phyloP scores from a whole-genome alignment of 129 eudicot genomes.

The Arctium lappa region DNA sequence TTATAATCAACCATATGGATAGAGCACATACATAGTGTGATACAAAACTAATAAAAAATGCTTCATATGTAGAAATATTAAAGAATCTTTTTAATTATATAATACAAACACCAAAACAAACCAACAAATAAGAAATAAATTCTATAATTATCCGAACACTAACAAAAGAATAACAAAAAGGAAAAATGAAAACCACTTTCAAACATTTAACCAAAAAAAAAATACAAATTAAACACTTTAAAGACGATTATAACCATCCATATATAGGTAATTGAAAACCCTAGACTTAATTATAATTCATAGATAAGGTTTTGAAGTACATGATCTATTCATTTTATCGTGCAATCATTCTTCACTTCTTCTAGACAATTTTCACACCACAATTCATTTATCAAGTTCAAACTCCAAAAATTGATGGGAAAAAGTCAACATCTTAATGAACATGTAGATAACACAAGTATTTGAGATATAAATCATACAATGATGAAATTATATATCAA shows the following conservation, averaged over 20 bases:
- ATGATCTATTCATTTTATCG: not conserved
- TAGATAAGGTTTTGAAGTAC: not conserved
- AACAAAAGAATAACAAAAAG: not conserved
- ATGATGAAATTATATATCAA: too few species aligned
- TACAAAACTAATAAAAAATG: not conserved
- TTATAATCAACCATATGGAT: too few species aligned
- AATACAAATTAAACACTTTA: not conserved
- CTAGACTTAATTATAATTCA: not conserved
- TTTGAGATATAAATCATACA: too few species aligned
- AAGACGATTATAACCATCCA: not conserved
- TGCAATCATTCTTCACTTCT: not conserved
- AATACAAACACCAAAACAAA: not conserved
- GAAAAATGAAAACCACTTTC: not conserved
- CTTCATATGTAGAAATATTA: too few species aligned
- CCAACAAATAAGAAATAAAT: not conserved
- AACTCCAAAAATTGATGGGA: not conserved
- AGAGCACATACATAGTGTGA: not conserved
- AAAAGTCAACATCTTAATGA: not conserved
- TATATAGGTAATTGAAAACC: not conserved
- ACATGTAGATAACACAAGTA: not conserved
- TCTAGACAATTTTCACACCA: not conserved
- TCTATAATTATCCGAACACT: not conserved
- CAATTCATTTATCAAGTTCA: not conserved
- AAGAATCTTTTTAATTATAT: not conserved
- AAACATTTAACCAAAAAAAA: not conserved